Evolutionary conservation across 2,329 filamentous ascomycete genomes (phyloP), one percentile per base, ranked within the genome.

Genomic region (Epichloe glyceriae): DNA sequence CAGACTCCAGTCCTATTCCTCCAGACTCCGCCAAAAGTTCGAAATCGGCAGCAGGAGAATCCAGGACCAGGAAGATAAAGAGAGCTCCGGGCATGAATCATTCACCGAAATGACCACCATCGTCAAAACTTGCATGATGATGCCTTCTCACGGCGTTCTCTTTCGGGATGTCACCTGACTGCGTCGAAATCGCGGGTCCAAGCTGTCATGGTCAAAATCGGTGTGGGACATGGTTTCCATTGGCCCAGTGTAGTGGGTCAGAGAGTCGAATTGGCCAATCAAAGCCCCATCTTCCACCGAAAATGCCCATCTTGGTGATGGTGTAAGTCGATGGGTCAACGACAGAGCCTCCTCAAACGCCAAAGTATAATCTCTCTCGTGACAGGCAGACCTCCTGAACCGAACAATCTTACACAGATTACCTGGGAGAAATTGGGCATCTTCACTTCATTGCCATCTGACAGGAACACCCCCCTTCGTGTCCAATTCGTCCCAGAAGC

Each of bases 301-400:
- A 57, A 63, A 62, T 62, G 61, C 59, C 51, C 57, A 57, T 54
- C 49, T 58, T 58, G 56, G 57, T 57, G 64, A 63, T 62, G 62
- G 65, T 69, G 67, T 69, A 69, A 69, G 67, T 69, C 51, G 52
- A 54, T 53, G 58, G 58, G 57, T 59, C 58, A 59, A 58, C 58
- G 50, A 46, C 60, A 66, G 63, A 67, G 59, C 58, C 64, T 62
- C 60, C 61, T 59, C 59, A 58, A 58, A 64, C 58, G 60, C 61
- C 64, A 62, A 61, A 65, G 67, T 67, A 68, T 68, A 68, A 65
- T 61, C 63, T 51, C 60, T 64, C 61, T 59, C 55, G 61, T 62
- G 63, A 62, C 65, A 67, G 64, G 62, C 62, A 63, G 56, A 61
- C 62, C 65, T 64, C 53, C 61, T 62, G 63, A 64, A 64, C 61